Conservation (phyloP, 768 basidiomycete genomes). For the Arthromyces matolae region DNA sequence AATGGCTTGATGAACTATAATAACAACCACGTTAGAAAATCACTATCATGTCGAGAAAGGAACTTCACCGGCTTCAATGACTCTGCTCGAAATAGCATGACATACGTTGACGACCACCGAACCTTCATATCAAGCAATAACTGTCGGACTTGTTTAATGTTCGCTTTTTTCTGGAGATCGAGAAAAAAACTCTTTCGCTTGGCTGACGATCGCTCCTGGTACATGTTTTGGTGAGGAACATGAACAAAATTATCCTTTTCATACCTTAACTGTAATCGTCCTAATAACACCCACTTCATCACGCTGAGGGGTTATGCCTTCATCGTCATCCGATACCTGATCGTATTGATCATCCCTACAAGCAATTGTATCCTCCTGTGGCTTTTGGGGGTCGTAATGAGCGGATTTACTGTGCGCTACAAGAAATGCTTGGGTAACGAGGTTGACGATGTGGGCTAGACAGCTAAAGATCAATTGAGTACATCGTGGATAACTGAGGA, state of each 20-base stretch:
- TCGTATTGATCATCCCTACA: too few species aligned
- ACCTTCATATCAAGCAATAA: constrained; percentile 29
- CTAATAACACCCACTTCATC: constrained; percentile 20
- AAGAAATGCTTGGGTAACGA: constrained; percentile 30
- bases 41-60: too few species aligned
- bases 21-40: too few species aligned
- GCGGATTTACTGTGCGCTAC: constrained; percentile 21
- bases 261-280: background rate
- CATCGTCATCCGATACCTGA: too few species aligned
- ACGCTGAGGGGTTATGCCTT: too few species aligned
- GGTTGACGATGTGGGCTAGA: constrained; percentile 29
- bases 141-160: constrained; percentile 3
- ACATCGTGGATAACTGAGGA: background rate
- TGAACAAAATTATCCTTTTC: background rate
- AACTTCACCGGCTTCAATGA: too few species aligned
- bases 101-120: constrained; percentile 29
- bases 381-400: constrained; percentile 20
- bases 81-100: constrained; percentile 22
- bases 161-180: constrained; percentile 11
- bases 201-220: constrained; percentile 25
- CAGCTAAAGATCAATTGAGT: constrained; percentile 16
- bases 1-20: constrained; percentile 24
- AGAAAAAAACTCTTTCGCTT: constrained; percentile 21
- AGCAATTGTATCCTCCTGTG: constrained; percentile 18
- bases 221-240: background rate